Percentiles rank a stretch among this genome's conserved stretches.
Conservation (phyloP, 306 rosid genomes). For the Spatholobus suberectus region DNA sequence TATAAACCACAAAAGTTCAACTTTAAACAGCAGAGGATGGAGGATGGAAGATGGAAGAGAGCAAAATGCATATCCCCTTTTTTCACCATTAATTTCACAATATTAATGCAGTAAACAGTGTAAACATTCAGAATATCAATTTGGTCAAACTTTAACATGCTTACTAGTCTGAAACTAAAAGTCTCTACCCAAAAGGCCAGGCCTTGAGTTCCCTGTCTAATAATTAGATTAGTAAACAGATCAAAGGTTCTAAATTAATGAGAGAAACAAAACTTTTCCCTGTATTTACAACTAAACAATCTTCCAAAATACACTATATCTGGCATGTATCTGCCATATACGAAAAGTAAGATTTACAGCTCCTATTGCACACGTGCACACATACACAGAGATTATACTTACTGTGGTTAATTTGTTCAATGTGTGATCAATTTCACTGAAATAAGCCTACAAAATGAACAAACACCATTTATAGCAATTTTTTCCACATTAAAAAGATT, state of each 20-base stretch:
- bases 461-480: constrained; percentile 25
- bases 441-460: constrained; percentile 78
- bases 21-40: not conserved
- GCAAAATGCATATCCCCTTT: not conserved
- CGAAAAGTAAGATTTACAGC: not conserved
- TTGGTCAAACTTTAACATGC: constrained; percentile 27
- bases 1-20: not conserved
- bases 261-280: not conserved
- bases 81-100: not conserved
- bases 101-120: not conserved
- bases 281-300: constrained; percentile 2
- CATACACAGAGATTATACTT: constrained; percentile 27
- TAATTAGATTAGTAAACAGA: not conserved
- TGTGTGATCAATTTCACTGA: constrained; percentile 90
- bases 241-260: not conserved
- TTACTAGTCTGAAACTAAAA: constrained; percentile 15
- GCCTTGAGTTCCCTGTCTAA: not conserved
- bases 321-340: not conserved
- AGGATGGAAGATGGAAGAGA: not conserved
- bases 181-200: constrained; percentile 4
- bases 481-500: not conserved
- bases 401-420: constrained; percentile 87
- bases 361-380: not conserved
- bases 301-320: constrained; percentile 1
- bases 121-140: not conserved